Evolutionary conservation across 257 asterid species (phyloP), one percentile per base, ranked within the genome.

Genomic region (Nicotiana benthamiana): DNA sequence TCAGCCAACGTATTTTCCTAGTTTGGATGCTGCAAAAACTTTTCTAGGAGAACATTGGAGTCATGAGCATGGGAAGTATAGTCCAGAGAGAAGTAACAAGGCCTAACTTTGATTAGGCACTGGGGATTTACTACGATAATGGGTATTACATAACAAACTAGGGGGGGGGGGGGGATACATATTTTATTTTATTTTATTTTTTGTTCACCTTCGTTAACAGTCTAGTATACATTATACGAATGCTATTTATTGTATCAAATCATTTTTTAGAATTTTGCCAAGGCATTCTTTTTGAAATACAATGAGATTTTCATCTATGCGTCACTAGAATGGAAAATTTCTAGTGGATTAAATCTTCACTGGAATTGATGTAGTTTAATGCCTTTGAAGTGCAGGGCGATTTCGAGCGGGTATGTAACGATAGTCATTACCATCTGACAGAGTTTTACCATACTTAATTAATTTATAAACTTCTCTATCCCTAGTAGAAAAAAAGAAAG

Each of bases 11-110:
- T 95, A 92, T 86, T 95, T 90, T 82, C 98, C 98, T 74, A 93
- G 97, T 61, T 84, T 95, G 88, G 98, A 93, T 75, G 98, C 95
- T 0, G 98, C 98, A 2, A 95, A 95, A 90, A 93, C 97, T 56
- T 95, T 95, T 86, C 87, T 93, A 5, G 98, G 97, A n/a, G 94
- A 90, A 53, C 79, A 88, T 70, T 87, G 94, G 97, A 85, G 93
- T 81, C 91, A 80, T 68, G 91, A 85, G 9, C 53, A 81, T 4
- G 86, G 83, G 24, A 51, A 79, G 67, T 68, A 16, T 9, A 53
- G 84, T 9, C 80, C 80, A 10, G 82, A 83, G 48, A 72, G 26
- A 16, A 48, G 72, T 40, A 52, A 4, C 9, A 62, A 56, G 11
- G 10, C 24, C 20, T 17, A 75, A 13, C 27, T 13, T 2, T 75